A percentile compares a stretch with the other conserved stretches of the same genome.
phyloP scores from a whole-genome alignment of 148 eudicot genomes.

The Chenopodium album region DNA sequence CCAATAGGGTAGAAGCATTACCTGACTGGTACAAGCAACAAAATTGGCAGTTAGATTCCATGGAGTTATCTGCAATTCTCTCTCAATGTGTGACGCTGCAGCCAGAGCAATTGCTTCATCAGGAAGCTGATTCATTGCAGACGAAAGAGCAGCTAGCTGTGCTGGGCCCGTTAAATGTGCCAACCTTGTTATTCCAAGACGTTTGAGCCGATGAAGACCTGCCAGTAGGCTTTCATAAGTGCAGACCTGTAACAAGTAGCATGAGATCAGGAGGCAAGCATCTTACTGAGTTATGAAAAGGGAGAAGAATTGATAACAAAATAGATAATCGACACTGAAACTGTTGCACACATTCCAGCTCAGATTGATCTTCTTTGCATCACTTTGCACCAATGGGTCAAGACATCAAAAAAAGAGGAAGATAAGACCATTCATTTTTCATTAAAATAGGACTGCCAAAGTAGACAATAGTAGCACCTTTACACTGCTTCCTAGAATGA shows the following conservation, averaged over 20 bases:
- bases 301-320: neutral
- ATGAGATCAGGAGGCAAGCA: constrained; percentile 2
- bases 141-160: constrained; percentile 50
- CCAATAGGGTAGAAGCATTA: constrained; percentile 21
- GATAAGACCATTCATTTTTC: neutral
- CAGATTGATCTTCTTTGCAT: neutral
- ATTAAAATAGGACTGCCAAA: neutral
- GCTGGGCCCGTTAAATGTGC: constrained; percentile 58
- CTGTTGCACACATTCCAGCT: neutral
- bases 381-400: neutral
- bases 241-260: constrained; percentile 53
- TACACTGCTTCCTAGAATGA: neutral
- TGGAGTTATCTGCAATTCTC: constrained; percentile 96
- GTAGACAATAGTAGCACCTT: neutral
- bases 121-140: constrained; percentile 97
- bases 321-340: neutral
- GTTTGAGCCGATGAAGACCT: constrained; percentile 78
- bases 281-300: neutral
- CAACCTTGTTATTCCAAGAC: constrained; percentile 80
- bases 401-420: neutral
- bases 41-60: constrained; percentile 97
- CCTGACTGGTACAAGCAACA: constrained; percentile 95
- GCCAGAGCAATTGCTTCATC: constrained; percentile 94
- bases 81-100: constrained; percentile 97
- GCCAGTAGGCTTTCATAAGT: constrained; percentile 98